Evolutionary conservation across 169 alveolate genomes (phyloP).

Genomic region (Perkinsus marinus): DNA sequence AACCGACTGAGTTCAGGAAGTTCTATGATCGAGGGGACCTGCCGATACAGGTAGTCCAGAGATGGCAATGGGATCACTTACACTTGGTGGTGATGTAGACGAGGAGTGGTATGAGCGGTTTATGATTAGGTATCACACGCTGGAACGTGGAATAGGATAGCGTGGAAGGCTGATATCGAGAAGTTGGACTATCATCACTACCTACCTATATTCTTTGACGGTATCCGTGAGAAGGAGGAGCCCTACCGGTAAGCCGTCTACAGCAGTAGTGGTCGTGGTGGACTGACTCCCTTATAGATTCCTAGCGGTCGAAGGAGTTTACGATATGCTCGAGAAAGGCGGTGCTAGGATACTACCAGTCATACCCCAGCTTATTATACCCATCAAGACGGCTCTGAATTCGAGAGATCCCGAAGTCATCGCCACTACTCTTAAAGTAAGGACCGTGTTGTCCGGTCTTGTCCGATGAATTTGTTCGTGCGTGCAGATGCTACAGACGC

Average conservation of each 20-base stretch:
- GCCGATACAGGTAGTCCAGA: slow-evolving; percentile 60
- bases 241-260: slow-evolving; percentile 55
- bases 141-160: slow-evolving; percentile 57
- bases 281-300: neutral
- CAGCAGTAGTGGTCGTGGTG: neutral
- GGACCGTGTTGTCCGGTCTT: neutral
- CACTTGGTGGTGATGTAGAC: neutral
- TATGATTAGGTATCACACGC: slow-evolving; percentile 3
- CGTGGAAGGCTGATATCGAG: slow-evolving; percentile 63
- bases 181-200: slow-evolving; percentile 78
- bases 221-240: slow-evolving; percentile 77
- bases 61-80: neutral
- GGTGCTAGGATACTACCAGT: slow-evolving; percentile 70
- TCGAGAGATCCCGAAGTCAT: slow-evolving; percentile 78
- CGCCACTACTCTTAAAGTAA: slow-evolving; percentile 17
- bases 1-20: slow-evolving; percentile 19
- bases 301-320: slow-evolving; percentile 6
- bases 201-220: slow-evolving; percentile 82
- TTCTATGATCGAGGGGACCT: slow-evolving; percentile 81
- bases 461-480: neutral
- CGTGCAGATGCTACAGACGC: slow-evolving; percentile 45
- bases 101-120: neutral
- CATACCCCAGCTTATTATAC: slow-evolving; percentile 79
- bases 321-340: slow-evolving; percentile 60
- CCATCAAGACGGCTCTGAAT: slow-evolving; percentile 74